Conservation (phyloP, 768 basidiomycete species). For the Exsudoporus frostii region DNA sequence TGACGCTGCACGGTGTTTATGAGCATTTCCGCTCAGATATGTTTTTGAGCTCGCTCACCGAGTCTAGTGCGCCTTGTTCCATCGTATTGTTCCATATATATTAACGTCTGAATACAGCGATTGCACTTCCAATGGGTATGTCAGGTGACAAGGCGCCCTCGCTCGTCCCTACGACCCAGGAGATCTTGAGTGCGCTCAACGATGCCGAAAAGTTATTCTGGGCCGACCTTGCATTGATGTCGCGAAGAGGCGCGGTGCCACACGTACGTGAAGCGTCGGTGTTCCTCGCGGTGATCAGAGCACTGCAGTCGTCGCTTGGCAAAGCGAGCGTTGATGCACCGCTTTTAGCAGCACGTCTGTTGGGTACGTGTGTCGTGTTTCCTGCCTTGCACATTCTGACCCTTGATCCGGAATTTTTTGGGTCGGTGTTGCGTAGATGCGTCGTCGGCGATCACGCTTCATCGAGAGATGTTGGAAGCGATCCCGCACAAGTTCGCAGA, state of each 20-base stretch:
- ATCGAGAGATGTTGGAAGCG: slow-evolving; percentile 82
- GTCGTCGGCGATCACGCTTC: slow-evolving; percentile 72
- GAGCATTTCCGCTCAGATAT: slow-evolving; percentile 80
- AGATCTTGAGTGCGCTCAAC: slow-evolving; percentile 57
- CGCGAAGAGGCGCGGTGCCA: slow-evolving; percentile 58
- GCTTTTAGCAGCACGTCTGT: slow-evolving; percentile 54
- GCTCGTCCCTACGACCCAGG: slow-evolving; percentile 47
- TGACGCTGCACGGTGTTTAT: slow-evolving; percentile 78
- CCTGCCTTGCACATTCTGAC: background rate
- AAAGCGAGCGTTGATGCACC: slow-evolving; percentile 49
- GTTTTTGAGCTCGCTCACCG: slow-evolving; percentile 84
- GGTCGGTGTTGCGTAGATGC: slow-evolving; percentile 47
- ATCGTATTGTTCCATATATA: background rate
- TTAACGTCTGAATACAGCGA: slow-evolving; percentile 47
- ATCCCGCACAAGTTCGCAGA: slow-evolving; percentile 67
- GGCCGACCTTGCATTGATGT: slow-evolving; percentile 55
- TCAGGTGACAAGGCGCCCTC: slow-evolving; percentile 41
- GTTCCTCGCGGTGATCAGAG: slow-evolving; percentile 65
- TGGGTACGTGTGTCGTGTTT: slow-evolving; percentile 43
- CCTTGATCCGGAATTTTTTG: background rate
- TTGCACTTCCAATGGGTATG: slow-evolving; percentile 81
- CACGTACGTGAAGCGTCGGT: slow-evolving; percentile 74
- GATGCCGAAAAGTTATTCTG: slow-evolving; percentile 71
- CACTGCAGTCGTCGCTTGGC: slow-evolving; percentile 81
- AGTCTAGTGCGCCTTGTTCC: slow-evolving; percentile 66